Base-by-base conservation (phyloP, 345 rosid species). In the Euphorbia peplus region DNA sequence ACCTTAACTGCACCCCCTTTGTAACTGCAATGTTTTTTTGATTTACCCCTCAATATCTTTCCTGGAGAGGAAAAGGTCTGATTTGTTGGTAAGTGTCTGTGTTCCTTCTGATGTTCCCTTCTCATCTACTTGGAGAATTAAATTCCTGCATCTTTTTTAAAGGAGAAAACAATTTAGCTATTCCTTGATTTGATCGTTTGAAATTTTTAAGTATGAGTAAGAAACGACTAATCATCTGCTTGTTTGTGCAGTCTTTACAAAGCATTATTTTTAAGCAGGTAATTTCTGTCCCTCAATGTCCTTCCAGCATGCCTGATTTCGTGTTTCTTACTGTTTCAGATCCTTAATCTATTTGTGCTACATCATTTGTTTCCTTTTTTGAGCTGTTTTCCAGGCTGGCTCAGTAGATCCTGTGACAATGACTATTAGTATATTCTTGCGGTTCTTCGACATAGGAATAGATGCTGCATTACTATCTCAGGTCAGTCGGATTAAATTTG, bases 251-350 rank as follows among this genome's bases (percentile, higher is more conserved):
- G 98, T 91, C 98, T 79, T 77, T 93, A 70, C 98, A 93, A 78
- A 93, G 97, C 69, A 96, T 91, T 71, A 90, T 93, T 57, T 93
- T 93, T 89, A 93, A 91, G 83, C 95, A 87, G 98, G 98, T 93
- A 81, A 41, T 18, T 14, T 48, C 70, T 37, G 37, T 54, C 54
- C 30, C 50, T 50, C 14, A 46, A 13, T 42, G 50, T 47, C 58
- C 50, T 68, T 53, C 22, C 60, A 6, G 24, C 22, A 4, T 69
- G 37, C 56, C 26, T 52, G 48, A 30, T 10, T 67, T 26, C 67
- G 46, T 42, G 28, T 26, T 41, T 48, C 13, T 48, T 46, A 7
- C 19, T 15, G n/a, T 35, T 70, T 48, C 47, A 50, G 44, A 67
- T 59, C 56, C 48, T 37, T 50, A n/a, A 62, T 26, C 24, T 25